Conservation (phyloP, 768 basidiomycete species). For the Pleurotus djamor region DNA sequence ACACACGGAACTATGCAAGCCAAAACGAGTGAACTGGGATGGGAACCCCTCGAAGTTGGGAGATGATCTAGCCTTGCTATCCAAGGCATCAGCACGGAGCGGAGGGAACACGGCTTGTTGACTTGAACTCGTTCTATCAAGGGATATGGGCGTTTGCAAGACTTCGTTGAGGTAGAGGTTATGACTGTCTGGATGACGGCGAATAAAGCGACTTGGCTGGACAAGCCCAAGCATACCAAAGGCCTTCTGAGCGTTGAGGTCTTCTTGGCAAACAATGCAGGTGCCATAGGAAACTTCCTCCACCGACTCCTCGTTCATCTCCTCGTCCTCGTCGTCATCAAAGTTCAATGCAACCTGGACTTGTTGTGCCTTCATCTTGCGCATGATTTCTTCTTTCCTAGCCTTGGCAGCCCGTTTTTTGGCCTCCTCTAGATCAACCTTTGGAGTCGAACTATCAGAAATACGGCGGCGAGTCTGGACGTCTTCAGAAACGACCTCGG, state of each 20-base stretch:
- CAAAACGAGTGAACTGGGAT: constrained; percentile 72
- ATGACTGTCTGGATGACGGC: constrained; percentile 71
- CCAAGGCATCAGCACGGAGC: constrained; percentile 42
- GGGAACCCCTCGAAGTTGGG: constrained; percentile 77
- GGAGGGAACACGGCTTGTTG: constrained; percentile 44
- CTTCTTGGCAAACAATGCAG: constrained; percentile 99
- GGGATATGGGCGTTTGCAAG: constrained; percentile 54
- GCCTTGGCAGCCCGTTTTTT: constrained; percentile 87
- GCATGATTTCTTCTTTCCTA: constrained; percentile 92
- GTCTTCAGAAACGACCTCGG: constrained; percentile 52
- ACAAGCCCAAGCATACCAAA: constrained; percentile 88
- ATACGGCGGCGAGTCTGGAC: constrained; percentile 49
- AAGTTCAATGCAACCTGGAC: constrained; percentile 81
- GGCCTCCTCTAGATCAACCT: constrained; percentile 54
- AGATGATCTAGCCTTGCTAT: constrained; percentile 36
- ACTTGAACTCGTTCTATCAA: constrained; percentile 52
- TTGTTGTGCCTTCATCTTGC: constrained; percentile 93
- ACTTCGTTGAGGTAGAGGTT: constrained; percentile 71
- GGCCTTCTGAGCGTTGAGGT: constrained; percentile 64
- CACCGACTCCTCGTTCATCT: constrained; percentile 48
- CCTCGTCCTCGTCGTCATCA: constrained; percentile 73
- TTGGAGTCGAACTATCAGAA: constrained; percentile 29
- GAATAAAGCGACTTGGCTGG: constrained; percentile 84
- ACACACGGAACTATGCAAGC: constrained; percentile 84
- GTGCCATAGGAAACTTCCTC: constrained; percentile 69